A percentile compares a stretch with the other conserved stretches of the same genome.
phyloP scores from a whole-genome alignment of 345 rosid genomes.

The Erodium maritimum region DNA sequence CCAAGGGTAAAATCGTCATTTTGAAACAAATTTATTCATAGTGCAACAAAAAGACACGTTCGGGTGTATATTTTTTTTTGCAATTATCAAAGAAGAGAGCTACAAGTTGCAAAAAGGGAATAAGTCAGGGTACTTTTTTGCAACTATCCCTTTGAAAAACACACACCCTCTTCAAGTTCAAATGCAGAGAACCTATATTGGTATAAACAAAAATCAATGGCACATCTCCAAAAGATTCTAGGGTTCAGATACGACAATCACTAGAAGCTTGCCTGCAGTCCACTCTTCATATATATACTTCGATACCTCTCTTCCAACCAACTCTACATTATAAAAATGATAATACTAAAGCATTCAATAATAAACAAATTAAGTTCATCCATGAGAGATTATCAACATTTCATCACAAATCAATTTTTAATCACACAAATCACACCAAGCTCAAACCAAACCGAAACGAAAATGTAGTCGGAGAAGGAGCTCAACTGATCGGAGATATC shows the following conservation, averaged over 20 bases:
- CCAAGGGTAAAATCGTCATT: no score
- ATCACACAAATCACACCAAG: neutral
- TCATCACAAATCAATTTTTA: neutral
- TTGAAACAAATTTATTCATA: no score
- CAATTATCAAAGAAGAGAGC: no score
- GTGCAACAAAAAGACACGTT: no score
- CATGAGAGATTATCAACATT: neutral
- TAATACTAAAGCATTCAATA: neutral
- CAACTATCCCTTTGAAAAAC: neutral
- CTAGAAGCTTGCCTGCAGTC: neutral
- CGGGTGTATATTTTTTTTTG: no score
- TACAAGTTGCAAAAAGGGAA: no score
- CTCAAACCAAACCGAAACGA: neutral
- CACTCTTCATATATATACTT: neutral
- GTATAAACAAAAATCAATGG: neutral
- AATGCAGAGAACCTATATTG: neutral
- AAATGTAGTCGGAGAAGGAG: neutral
- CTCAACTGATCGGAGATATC: constrained; percentile 58
- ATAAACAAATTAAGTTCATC: neutral
- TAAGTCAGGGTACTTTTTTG: no score
- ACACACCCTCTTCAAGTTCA: neutral
- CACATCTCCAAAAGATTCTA: neutral
- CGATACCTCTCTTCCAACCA: neutral
- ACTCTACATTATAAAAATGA: no score
- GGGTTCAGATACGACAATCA: neutral